Base-by-base conservation (phyloP, 768 basidiomycete species). In the Mycena rosella region DNA sequence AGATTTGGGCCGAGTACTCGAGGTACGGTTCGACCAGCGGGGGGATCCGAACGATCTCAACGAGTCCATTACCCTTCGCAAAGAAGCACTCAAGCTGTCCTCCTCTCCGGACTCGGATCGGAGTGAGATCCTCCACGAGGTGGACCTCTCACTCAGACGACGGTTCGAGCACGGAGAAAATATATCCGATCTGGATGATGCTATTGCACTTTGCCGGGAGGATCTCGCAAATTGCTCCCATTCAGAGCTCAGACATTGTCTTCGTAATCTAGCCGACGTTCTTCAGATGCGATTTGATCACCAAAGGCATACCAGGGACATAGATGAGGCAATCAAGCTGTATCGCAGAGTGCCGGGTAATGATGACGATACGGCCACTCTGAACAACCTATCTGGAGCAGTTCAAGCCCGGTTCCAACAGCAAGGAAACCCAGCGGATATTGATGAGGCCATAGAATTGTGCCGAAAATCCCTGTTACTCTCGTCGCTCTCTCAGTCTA, bases 381-480 rank as follows among this genome's bases (percentile, higher is more conserved):
- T 47, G 42, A 59, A 48, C 57, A 59, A 59, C 44, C 57, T 59
- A n/a, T 45, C 57, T 30, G 32, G 14, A 2, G 57, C 42, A 45
- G 13, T 59, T 47, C 27, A 47, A 47, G 20, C 22, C 22, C 36
- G 38, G 13, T 56, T 56, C 34, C 9, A 42, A 3, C 38, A 56
- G 26, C 55, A 56, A 56, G 55, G 55, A 15, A 56, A 40, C 40
- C 55, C 55, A 56, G 26, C 22, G 38, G 55, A 40, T 56, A 13
- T 56, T 27, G 55, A 56, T 27, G 55, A 56, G 40, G 55, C 55
- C n/a, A 29, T 56, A 40, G 55, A 38, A 42, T n/a, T 56, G 15
- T 27, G 40, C 55, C 20, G 55, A n/a, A 42, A 56, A 56, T 26
- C 38, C 6, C 38, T 56, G 20, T 10, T 9, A 42, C 36, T 56